Conservation (phyloP, 2,329 filamentous ascomycete species). For the Aspergillus aculeatinus region DNA sequence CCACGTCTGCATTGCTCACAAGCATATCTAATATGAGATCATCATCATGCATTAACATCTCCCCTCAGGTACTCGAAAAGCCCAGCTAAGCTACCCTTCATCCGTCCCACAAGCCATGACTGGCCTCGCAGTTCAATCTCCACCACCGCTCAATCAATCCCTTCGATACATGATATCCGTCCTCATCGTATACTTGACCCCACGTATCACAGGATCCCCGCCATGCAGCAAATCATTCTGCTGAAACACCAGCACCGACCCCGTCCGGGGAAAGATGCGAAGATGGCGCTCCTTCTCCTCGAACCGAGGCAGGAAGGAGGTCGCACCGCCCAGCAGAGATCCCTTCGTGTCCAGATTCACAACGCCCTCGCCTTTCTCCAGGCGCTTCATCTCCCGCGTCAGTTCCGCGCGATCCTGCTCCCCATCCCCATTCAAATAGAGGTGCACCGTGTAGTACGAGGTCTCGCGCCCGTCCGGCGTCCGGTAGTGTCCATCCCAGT, state of each 20-base stretch:
- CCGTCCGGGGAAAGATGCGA: constrained; percentile 51
- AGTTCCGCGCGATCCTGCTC: constrained; percentile 35
- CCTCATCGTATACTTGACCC: constrained; percentile 56
- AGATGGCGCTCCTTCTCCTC: constrained; percentile 31
- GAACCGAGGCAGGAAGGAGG: constrained; percentile 48
- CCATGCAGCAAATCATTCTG: constrained; percentile 54
- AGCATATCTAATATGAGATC: too few species aligned
- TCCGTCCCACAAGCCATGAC: too few species aligned
- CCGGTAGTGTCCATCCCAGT: constrained; percentile 66
- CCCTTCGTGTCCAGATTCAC: constrained; percentile 28
- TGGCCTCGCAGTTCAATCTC: too few species aligned
- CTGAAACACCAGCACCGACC: constrained; percentile 57
- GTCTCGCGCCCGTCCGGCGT: constrained; percentile 54
- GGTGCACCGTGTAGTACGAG: constrained; percentile 56
- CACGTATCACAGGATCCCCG: constrained; percentile 55
- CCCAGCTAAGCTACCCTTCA: too few species aligned
- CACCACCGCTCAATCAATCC: neutral
- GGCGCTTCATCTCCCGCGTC: constrained; percentile 19
- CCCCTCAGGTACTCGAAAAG: too few species aligned
- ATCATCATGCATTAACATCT: too few species aligned
- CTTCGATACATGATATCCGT: constrained; percentile 56
- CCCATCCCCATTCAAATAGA: constrained; percentile 54
- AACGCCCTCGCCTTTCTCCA: constrained; percentile 15
- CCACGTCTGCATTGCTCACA: neutral
- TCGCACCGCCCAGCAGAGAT: constrained; percentile 54